Evolutionary conservation across 495 filamentous ascomycete genomes (phyloP).

Genomic region (Aspergillus funiculosus): DNA sequence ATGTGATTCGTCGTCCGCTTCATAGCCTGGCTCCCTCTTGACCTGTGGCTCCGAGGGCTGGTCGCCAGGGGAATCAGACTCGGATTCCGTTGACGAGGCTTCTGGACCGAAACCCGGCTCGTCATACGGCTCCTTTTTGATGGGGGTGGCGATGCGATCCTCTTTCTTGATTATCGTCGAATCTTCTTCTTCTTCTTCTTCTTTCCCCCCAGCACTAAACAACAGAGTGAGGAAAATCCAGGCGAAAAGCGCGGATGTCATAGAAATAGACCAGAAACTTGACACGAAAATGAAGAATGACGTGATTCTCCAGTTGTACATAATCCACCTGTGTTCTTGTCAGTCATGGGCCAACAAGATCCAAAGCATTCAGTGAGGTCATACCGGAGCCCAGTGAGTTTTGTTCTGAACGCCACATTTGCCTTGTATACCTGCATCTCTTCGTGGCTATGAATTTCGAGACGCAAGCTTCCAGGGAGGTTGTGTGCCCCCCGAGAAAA

Average conservation of each 20-base stretch:
- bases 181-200: constrained; percentile 15
- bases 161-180: constrained; percentile 25
- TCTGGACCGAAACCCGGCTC: constrained; percentile 12
- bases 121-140: constrained; percentile 31
- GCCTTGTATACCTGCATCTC: constrained; percentile 70
- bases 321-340: constrained; percentile 55
- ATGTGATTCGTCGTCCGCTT: constrained; percentile 14
- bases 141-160: constrained; percentile 8
- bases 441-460: constrained; percentile 63
- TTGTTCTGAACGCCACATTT: constrained; percentile 60
- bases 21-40: constrained; percentile 25
- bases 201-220: constrained; percentile 19
- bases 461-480: constrained; percentile 50
- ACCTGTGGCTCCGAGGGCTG: neutral
- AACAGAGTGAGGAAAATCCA: constrained; percentile 51
- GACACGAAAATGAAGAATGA: constrained; percentile 61
- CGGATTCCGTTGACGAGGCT: constrained; percentile 2
- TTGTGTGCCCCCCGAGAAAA: constrained; percentile 54
- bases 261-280: constrained; percentile 68
- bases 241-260: constrained; percentile 52
- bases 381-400: constrained; percentile 64
- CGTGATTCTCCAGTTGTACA: constrained; percentile 71
- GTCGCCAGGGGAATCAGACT: neutral
- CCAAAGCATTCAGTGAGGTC: constrained; percentile 1
- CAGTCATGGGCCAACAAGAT: neutral